Evolutionary conservation across 179 eudicot species (phyloP).

Genomic region (Beta lomatogona): DNA sequence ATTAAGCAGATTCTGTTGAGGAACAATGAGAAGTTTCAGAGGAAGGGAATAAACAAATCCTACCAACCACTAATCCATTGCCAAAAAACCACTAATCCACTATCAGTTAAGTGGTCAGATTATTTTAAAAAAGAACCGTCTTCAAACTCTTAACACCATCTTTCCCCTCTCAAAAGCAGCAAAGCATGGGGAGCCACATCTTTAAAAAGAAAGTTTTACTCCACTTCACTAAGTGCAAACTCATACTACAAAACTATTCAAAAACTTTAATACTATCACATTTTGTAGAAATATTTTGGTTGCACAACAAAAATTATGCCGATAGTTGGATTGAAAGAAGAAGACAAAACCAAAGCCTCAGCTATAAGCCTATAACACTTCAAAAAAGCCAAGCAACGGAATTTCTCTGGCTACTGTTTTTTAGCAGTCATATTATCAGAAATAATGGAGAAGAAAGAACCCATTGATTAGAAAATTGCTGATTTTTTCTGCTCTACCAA

Average conservation of each 20-base stretch:
- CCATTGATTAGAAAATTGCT: constrained; percentile 28
- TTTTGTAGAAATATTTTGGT: neutral
- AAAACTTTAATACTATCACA: neutral
- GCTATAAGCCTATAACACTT: neutral
- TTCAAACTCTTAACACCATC: neutral
- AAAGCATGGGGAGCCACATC: constrained; percentile 5
- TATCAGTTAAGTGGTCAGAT: neutral
- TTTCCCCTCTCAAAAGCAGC: constrained; percentile 12
- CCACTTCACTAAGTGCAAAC: neutral
- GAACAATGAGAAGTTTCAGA: neutral
- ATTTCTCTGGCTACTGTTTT: neutral
- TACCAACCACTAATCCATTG: neutral
- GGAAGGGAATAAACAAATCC: neutral
- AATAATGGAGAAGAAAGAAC: constrained; percentile 34
- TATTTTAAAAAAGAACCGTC: neutral
- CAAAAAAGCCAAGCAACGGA: neutral
- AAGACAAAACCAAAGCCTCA: constrained; percentile 23
- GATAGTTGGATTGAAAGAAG: constrained; percentile 10
- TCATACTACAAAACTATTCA: neutral
- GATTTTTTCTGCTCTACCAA: constrained; percentile 25
- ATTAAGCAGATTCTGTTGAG: neutral
- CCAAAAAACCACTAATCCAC: neutral
- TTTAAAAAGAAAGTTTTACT: constrained; percentile 2
- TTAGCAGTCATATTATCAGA: neutral
- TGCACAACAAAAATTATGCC: constrained; percentile 3